Conservation (phyloP, 2,329 filamentous ascomycete species). For the Verticillium isaacii region DNA sequence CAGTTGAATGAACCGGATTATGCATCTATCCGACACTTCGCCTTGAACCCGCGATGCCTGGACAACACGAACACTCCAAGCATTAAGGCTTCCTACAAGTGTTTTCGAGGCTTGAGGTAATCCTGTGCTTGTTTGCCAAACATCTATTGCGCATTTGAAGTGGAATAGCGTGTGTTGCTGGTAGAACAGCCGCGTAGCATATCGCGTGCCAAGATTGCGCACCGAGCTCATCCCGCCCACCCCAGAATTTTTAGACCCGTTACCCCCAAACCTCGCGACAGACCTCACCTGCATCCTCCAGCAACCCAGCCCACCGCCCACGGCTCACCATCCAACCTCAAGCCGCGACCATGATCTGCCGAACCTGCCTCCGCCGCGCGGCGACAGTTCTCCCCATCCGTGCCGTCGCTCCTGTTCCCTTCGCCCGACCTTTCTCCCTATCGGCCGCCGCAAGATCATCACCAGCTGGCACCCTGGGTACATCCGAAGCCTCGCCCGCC, state of each 20-base stretch:
- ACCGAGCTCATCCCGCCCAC: slow-evolving; percentile 8
- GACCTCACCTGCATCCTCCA: slow-evolving; percentile 1
- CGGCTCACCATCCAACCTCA: slow-evolving; percentile 1
- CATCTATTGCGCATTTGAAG: too few species aligned
- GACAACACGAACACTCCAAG: background rate
- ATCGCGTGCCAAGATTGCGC: background rate
- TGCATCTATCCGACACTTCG: background rate
- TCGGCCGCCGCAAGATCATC: slow-evolving; percentile 16
- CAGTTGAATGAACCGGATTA: background rate
- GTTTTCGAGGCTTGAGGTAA: too few species aligned
- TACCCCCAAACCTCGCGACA: slow-evolving; percentile 2
- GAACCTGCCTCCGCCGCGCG: slow-evolving; percentile 43
- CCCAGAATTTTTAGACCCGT: slow-evolving; percentile 14
- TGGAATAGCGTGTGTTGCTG: background rate
- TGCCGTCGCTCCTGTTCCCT: slow-evolving; percentile 10
- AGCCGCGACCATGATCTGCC: slow-evolving; percentile 30
- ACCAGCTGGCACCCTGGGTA: slow-evolving; percentile 3
- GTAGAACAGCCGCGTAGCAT: background rate
- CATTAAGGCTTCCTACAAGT: too few species aligned
- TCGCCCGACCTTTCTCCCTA: slow-evolving; percentile 34
- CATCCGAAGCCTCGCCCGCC: slow-evolving; percentile 17
- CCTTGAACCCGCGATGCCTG: background rate
- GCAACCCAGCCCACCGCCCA: background rate
- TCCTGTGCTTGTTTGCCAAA: too few species aligned
- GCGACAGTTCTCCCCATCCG: slow-evolving; percentile 26